Evolutionary conservation across 352 stramenopile genomes (phyloP), one percentile per base, ranked within the genome.

Genomic region (Bremia lactucae): DNA sequence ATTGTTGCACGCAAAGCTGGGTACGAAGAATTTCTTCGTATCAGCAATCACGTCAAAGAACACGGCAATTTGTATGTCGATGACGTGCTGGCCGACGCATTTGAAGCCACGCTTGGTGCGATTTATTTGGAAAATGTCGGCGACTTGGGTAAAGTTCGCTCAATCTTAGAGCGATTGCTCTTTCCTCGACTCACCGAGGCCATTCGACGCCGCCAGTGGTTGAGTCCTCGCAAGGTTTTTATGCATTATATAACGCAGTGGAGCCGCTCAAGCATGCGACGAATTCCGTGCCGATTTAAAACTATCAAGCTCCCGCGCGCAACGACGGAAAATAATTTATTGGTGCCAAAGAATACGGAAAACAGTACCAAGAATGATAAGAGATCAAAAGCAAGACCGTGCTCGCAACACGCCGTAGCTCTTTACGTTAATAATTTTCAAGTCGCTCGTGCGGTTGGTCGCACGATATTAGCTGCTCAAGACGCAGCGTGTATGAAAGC

Each of bases 121-220:
- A 66, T 89, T 6, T 90, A 75, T 31, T 47, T 93, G 19, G 80
- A 93, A 40, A 86, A 90, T 24, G 64, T 54, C 9, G 42, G 24
- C 6, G 62, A 81, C 36, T 23, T 93, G 13, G 45, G 37, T 16
- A 70, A 72, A 46, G 69, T 88, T 20, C 68, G 73, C 22, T 56
- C 41, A n/a, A 78, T 93, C 28, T 46, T 93, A 9, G 55, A 87
- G 41, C 49, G 44, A 2, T 56, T 65, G 19, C 46, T 93, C 10
- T 90, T 88, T 44, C 72, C 75, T 19, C 48, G 72, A 18, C 50
- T 93, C 18, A 78, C 68, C 15, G 75, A 86, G 48, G 73, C 72
- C 10, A 88, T 93, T 39, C 65, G 53, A 9, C 62, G 74, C 10
- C 77, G 80, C n/a, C 67, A 90, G 48, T 90, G 77, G 77, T 85